Percentiles rank a stretch among this genome's conserved stretches.
These are phyloP conservation scores for Ophiocordyceps camponoti-saundersi DNA, from an alignment of 2,329 filamentous ascomycete species.

Conservation along the genomic window DNA sequence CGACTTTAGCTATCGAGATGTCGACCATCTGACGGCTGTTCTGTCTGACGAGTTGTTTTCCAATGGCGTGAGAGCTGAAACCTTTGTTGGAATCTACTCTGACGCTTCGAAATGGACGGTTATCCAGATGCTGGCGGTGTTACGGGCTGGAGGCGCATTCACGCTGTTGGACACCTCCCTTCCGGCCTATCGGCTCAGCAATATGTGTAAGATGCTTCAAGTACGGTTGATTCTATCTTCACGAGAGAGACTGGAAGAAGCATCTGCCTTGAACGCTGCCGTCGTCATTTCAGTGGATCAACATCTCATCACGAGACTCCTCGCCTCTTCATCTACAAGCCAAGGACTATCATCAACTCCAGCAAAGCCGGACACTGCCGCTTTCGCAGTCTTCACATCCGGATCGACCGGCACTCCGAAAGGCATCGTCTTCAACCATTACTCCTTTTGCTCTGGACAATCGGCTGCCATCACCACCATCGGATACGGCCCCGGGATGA, in stretches of 20 bases:
- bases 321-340: neutral
- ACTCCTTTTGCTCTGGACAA: constrained; percentile 6
- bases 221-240: neutral
- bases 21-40: constrained; percentile 8
- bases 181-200: neutral
- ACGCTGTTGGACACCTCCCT: constrained; percentile 11
- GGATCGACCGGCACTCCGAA: neutral
- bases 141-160: constrained; percentile 17
- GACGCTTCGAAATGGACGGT: constrained; percentile 15
- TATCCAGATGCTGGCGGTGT: constrained; percentile 12
- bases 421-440: constrained; percentile 2
- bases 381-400: neutral
- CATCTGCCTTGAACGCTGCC: neutral
- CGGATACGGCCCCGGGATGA: constrained; percentile 20
- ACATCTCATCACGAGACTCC: neutral
- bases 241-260: neutral
- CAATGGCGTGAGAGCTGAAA: constrained; percentile 9
- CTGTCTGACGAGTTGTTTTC: constrained; percentile 7
- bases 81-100: constrained; percentile 13
- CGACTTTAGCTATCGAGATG: constrained; percentile 11
- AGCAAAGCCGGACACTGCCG: neutral
- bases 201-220: constrained; percentile 3
- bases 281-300: neutral
- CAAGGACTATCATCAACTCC: neutral
- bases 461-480: constrained; percentile 10